A percentile compares a stretch with the other conserved stretches of the same genome.
Conservation (phyloP, 345 rosid species). For the Cardamine resedifolia region DNA sequence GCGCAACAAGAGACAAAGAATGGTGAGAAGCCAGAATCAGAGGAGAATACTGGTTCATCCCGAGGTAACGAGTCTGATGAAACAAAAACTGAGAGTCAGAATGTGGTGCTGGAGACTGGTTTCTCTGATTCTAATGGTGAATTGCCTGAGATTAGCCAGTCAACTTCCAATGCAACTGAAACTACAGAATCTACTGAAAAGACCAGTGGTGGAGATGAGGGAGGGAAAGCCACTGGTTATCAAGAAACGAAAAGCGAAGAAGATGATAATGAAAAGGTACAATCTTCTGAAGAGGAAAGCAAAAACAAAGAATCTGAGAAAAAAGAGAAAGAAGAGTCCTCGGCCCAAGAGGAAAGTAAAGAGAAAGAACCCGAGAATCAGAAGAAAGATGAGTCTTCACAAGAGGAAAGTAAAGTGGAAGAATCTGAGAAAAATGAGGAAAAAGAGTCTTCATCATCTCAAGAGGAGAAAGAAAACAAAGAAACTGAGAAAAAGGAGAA, state of each 20-base stretch:
- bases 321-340: conserved; percentile 33
- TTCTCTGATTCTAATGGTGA: conserved; percentile 46
- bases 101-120: conserved; percentile 41
- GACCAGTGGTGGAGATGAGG: conserved; percentile 9
- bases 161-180: conserved; percentile 41
- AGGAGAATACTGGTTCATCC: conserved; percentile 33
- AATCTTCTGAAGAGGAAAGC: conserved; percentile 17
- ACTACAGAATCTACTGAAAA: conserved; percentile 23
- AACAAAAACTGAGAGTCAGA: conserved; percentile 25
- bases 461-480: conserved; percentile 29
- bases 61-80: conserved; percentile 24
- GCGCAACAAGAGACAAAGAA: conserved; percentile 35
- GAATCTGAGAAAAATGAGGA: conserved; percentile 20
- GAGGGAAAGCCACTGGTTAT: conserved; percentile 15
- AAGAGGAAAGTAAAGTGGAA: not conserved
- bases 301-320: conserved; percentile 22
- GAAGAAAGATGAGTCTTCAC: conserved; percentile 17
- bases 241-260: conserved; percentile 31
- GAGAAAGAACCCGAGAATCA: conserved; percentile 31
- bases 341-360: conserved; percentile 14
- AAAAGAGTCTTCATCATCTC: conserved; percentile 17
- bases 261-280: conserved; percentile 23
- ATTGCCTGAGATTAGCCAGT: conserved; percentile 44
- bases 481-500: conserved; percentile 30
- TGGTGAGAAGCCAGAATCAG: conserved; percentile 15